Evolutionary conservation across 495 filamentous ascomycete genomes (phyloP).

Genomic region (Hypoxylon perforatum): DNA sequence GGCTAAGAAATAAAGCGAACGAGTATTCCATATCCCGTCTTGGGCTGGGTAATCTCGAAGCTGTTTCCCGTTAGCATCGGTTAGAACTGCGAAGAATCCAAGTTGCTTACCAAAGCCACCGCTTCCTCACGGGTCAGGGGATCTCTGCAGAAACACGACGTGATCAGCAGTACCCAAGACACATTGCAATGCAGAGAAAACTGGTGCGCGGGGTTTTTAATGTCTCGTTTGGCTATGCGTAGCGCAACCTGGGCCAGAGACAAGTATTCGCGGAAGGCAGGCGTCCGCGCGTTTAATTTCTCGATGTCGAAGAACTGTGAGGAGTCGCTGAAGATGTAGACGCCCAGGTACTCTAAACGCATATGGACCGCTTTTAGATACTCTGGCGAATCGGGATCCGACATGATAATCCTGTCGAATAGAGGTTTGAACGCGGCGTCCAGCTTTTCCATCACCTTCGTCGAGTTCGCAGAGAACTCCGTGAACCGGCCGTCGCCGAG

Average conservation of each 20-base stretch:
- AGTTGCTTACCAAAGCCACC: slow-evolving; percentile 1
- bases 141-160: slow-evolving; percentile 18
- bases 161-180: slow-evolving; percentile 6
- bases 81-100: too few species aligned
- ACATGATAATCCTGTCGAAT: slow-evolving; percentile 20
- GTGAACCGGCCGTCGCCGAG: neutral
- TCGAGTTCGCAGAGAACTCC: slow-evolving; percentile 12
- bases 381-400: slow-evolving; percentile 11
- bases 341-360: slow-evolving; percentile 20
- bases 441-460: slow-evolving; percentile 6
- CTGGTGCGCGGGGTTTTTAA: slow-evolving; percentile 22
- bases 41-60: slow-evolving; percentile 22
- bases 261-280: slow-evolving; percentile 18
- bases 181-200: slow-evolving; percentile 19
- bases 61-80: too few species aligned
- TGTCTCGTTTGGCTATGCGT: slow-evolving; percentile 11
- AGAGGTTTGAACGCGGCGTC: slow-evolving; percentile 22
- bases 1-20: slow-evolving; percentile 12
- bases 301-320: slow-evolving; percentile 11
- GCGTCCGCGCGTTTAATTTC: slow-evolving; percentile 6
- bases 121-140: slow-evolving; percentile 20
- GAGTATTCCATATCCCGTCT: slow-evolving; percentile 25
- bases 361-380: slow-evolving; percentile 24
- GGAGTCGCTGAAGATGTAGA: slow-evolving; percentile 18
- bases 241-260: slow-evolving; percentile 11